Evolutionary conservation across 768 basidiomycete species (phyloP).

Genomic region (Leccinum subgranulosum): DNA sequence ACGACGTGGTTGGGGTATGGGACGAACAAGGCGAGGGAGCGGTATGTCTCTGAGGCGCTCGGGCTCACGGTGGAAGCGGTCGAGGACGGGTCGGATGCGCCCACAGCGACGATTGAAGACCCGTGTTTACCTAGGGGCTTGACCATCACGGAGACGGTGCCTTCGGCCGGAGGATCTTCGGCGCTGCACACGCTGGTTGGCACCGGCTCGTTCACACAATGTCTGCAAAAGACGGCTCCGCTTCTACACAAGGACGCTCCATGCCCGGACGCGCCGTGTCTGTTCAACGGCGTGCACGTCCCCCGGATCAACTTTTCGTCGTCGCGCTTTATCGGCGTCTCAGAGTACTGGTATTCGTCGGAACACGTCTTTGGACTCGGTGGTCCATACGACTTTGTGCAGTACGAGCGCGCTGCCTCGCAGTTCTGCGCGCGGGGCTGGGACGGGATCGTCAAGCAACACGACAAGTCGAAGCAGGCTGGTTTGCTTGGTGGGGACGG

Average conservation of each 20-base stretch:
- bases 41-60: slow-evolving; percentile 76
- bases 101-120: slow-evolving; percentile 66
- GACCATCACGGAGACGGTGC: slow-evolving; percentile 53
- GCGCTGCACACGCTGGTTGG: slow-evolving; percentile 68
- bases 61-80: slow-evolving; percentile 39
- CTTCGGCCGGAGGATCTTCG: slow-evolving; percentile 38
- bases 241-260: slow-evolving; percentile 83
- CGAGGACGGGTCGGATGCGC: slow-evolving; percentile 14
- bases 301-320: slow-evolving; percentile 93
- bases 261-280: slow-evolving; percentile 81
- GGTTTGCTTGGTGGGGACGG: slow-evolving; percentile 57
- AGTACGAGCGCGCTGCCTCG: slow-evolving; percentile 91
- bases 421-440: slow-evolving; percentile 82
- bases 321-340: slow-evolving; percentile 94
- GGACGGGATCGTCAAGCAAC: slow-evolving; percentile 68
- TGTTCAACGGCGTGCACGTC: slow-evolving; percentile 93
- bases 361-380: slow-evolving; percentile 95
- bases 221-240: slow-evolving; percentile 66
- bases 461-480: slow-evolving; percentile 50
- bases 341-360: slow-evolving; percentile 99
- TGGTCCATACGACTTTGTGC: slow-evolving; percentile 92
- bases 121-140: slow-evolving; percentile 89
- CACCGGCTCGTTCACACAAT: slow-evolving; percentile 87
- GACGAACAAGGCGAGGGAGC: slow-evolving; percentile 93
- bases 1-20: slow-evolving; percentile 99